Evolutionary conservation across 768 basidiomycete genomes (phyloP).

Genomic region (Cytidiella melzeri): DNA sequence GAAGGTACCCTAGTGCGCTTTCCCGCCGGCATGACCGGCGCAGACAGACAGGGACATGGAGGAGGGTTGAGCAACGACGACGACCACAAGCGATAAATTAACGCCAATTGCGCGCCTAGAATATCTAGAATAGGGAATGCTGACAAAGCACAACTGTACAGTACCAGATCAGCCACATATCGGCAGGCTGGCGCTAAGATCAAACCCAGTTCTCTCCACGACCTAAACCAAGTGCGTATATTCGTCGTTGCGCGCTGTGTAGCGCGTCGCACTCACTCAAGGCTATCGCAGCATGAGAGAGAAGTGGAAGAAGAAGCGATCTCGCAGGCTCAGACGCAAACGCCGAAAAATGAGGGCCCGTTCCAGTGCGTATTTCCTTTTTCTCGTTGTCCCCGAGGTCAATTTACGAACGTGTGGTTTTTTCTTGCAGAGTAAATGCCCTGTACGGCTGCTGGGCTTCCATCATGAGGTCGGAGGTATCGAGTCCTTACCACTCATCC

Average conservation of each 20-base stretch:
- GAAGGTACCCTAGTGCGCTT: conserved; percentile 42
- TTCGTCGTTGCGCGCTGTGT: background rate
- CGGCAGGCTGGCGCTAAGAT: background rate
- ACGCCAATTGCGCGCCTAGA: too few relatives aligned
- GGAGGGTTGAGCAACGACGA: too few relatives aligned
- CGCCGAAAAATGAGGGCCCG: conserved; percentile 96
- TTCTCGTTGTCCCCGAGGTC: background rate
- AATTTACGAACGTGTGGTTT: too few relatives aligned
- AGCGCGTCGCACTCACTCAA: conserved; percentile 3
- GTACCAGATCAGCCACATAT: conserved; percentile 18
- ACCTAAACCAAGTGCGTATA: conserved; percentile 21
- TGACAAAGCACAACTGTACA: conserved; percentile 27
- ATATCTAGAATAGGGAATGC: conserved; percentile 14
- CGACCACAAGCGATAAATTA: too few relatives aligned
- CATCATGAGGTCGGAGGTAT: conserved; percentile 17
- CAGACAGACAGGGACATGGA: background rate
- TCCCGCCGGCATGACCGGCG: conserved; percentile 22
- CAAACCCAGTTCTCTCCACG: conserved; percentile 27
- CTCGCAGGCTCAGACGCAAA: conserved; percentile 87
- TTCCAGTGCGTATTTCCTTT: conserved; percentile 60
- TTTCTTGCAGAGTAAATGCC: conserved; percentile 23
- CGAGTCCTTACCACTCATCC: too few relatives aligned
- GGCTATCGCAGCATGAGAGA: conserved; percentile 68
- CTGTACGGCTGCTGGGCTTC: conserved; percentile 20
- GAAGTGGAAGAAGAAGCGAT: conserved; percentile 97